phyloP scores from a whole-genome alignment of 352 stramenopile genomes.

The Globisporangium parvum region DNA sequence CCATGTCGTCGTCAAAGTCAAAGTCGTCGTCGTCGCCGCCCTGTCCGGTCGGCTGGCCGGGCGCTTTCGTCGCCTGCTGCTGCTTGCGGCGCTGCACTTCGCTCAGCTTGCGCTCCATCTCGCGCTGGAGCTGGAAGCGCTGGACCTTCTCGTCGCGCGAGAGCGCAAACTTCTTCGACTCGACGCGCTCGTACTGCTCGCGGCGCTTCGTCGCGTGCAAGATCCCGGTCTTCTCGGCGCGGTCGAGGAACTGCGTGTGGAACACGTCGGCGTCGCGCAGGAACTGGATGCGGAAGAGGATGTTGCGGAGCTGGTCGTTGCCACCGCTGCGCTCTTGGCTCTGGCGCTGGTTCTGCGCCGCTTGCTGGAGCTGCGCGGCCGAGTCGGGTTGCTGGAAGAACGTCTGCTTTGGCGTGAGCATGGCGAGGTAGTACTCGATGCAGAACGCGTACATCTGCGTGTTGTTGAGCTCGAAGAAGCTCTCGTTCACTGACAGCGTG shows the following conservation, averaged over 20 bases:
- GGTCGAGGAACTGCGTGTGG: conserved; percentile 71
- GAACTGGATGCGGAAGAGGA: conserved; percentile 56
- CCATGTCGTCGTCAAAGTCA: conserved; percentile 45
- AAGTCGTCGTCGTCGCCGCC: conserved; percentile 27
- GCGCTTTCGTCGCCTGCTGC: conserved; percentile 18
- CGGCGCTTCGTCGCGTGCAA: conserved; percentile 61
- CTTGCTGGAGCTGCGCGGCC: conserved; percentile 13
- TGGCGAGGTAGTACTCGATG: conserved; percentile 75
- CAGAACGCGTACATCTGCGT: conserved; percentile 78
- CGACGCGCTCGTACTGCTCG: conserved; percentile 73
- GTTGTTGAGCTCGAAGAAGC: conserved; percentile 76
- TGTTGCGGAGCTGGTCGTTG: conserved; percentile 53
- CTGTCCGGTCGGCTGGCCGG: conserved; percentile 9
- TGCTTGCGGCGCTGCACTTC: conserved; percentile 43
- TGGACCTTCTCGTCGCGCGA: conserved; percentile 78
- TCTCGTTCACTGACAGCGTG: conserved; percentile 65
- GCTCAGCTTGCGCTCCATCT: conserved; percentile 65
- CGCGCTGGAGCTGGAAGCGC: conserved; percentile 69
- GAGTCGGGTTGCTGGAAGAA: conserved; percentile 45
- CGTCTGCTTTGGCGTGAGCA: conserved; percentile 68
- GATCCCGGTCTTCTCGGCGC: conserved; percentile 51
- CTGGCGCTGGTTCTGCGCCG: conserved; percentile 13
- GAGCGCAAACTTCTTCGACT: conserved; percentile 57
- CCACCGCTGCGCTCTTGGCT: conserved; percentile 4
- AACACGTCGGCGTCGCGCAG: conserved; percentile 72